Conservation (phyloP, 2,329 filamentous ascomycete genomes). For the Stachybotrys echinatus region DNA sequence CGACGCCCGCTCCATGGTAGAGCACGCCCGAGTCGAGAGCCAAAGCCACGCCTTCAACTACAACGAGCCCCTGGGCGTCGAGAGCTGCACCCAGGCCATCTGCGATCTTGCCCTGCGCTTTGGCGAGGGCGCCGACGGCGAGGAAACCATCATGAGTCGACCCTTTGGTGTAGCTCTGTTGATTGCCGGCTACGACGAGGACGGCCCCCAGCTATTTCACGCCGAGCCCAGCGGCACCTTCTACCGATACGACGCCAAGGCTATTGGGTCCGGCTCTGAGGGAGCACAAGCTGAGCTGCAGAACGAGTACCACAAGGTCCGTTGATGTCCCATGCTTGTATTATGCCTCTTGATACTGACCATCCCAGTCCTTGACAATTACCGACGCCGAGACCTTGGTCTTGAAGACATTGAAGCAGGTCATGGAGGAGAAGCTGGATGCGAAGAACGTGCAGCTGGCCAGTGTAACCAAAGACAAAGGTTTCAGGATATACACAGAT, state of each 20-base stretch:
- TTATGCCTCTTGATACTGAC: too few species aligned
- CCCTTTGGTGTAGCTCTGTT: slow-evolving; percentile 95
- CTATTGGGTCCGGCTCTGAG: slow-evolving; percentile 94
- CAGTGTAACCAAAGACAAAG: slow-evolving; percentile 95
- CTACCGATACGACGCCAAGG: slow-evolving; percentile 98
- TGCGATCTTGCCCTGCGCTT: slow-evolving; percentile 95
- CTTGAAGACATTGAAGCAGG: slow-evolving; percentile 97
- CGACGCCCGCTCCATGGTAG: slow-evolving; percentile 94
- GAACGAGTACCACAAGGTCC: slow-evolving; percentile 93
- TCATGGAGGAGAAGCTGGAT: slow-evolving; percentile 99
- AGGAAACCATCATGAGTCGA: slow-evolving; percentile 97
- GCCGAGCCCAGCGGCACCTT: slow-evolving; percentile 97
- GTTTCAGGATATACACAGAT: slow-evolving; percentile 97
- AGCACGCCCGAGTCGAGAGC: slow-evolving; percentile 95
- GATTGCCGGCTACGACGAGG: slow-evolving; percentile 96
- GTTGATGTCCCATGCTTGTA: too few species aligned
- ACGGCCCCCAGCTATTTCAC: slow-evolving; percentile 95
- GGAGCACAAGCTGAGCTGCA: slow-evolving; percentile 96
- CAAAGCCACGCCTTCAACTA: slow-evolving; percentile 98
- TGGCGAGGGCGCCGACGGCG: slow-evolving; percentile 93
- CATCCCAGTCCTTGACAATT: slow-evolving; percentile 72
- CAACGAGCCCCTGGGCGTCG: slow-evolving; percentile 87
- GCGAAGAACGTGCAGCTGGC: slow-evolving; percentile 98
- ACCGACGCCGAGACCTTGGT: slow-evolving; percentile 90
- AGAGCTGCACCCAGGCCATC: slow-evolving; percentile 98